phyloP scores from a whole-genome alignment of 2,329 filamentous ascomycete genomes.

The Colletotrichum abscissum region DNA sequence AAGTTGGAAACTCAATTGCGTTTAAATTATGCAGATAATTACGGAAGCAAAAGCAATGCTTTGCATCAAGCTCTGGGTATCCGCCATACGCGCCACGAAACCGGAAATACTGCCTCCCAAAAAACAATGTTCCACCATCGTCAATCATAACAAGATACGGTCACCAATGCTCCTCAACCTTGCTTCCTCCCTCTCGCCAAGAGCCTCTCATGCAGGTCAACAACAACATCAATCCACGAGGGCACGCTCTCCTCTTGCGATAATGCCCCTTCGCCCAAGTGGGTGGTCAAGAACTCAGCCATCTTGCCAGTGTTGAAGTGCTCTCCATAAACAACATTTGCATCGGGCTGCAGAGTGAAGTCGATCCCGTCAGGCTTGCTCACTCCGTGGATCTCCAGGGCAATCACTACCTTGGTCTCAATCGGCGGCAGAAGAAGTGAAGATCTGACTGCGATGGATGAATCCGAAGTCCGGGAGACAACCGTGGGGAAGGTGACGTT shows the following conservation, averaged over 20 bases:
- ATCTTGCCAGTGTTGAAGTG: constrained; percentile 81
- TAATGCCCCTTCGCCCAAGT: constrained; percentile 53
- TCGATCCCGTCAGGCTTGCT: constrained; percentile 61
- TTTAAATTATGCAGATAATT: not conserved
- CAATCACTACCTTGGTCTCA: constrained; percentile 75
- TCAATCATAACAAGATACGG: constrained; percentile 41
- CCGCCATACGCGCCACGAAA: constrained; percentile 25
- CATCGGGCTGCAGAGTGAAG: constrained; percentile 64
- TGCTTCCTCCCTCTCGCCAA: constrained; percentile 66
- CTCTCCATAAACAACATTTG: constrained; percentile 80
- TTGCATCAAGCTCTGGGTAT: constrained; percentile 29
- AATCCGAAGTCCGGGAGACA: constrained; percentile 72
- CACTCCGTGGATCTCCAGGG: constrained; percentile 64
- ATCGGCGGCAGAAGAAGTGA: constrained; percentile 72
- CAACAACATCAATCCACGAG: constrained; percentile 65
- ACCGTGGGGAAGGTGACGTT: constrained; percentile 73
- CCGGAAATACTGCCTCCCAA: constrained; percentile 31
- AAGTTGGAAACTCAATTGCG: not conserved
- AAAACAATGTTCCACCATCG: constrained; percentile 38
- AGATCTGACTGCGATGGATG: constrained; percentile 70
- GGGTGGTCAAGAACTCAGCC: constrained; percentile 73
- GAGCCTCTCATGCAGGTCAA: constrained; percentile 66
- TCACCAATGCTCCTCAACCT: not conserved
- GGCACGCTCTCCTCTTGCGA: constrained; percentile 45
- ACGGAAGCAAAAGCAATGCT: not conserved